Conservation (phyloP, 805 yeast species). For the Pichia scutulata region DNA sequence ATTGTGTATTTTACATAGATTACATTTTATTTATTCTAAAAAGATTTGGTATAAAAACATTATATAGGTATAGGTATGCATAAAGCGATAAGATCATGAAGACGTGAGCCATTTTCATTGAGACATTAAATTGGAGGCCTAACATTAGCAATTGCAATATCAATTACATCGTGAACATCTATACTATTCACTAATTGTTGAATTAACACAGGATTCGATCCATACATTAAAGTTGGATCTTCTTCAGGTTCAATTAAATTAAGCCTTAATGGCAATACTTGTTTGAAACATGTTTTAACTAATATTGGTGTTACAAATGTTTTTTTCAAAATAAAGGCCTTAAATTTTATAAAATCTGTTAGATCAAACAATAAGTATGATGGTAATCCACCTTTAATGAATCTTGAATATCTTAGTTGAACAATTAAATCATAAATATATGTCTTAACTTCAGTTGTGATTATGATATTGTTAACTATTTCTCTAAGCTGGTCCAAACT, state of each 20-base stretch:
- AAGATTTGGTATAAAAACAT: neutral
- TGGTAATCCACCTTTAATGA: slow-evolving; percentile 45
- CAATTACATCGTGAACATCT: slow-evolving; percentile 42
- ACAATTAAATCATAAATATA: slow-evolving; percentile 52
- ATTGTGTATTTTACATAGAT: neutral
- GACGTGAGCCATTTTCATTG: too few relatives aligned
- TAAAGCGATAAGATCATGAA: too few relatives aligned
- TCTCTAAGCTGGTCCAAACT: neutral
- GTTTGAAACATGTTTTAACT: slow-evolving; percentile 42
- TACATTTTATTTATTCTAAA: neutral
- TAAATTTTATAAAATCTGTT: slow-evolving; percentile 30
- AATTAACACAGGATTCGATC: slow-evolving; percentile 41
- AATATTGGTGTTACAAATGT: slow-evolving; percentile 45
- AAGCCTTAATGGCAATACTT: slow-evolving; percentile 42
- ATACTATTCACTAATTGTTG: slow-evolving; percentile 36
- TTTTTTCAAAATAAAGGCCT: slow-evolving; percentile 35
- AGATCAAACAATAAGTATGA: slow-evolving; percentile 39
- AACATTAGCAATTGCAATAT: slow-evolving; percentile 42
- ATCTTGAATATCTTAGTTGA: slow-evolving; percentile 46
- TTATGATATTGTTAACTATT: slow-evolving; percentile 5
- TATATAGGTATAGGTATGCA: too few relatives aligned
- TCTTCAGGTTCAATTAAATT: slow-evolving; percentile 29
- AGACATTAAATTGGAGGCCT: slow-evolving; percentile 51
- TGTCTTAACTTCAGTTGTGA: slow-evolving; percentile 43
- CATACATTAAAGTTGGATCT: slow-evolving; percentile 49